Percentiles rank a stretch among this genome's conserved stretches.
Conservation (phyloP, 2,329 filamentous ascomycete species). For the Diplodia sapinea region DNA sequence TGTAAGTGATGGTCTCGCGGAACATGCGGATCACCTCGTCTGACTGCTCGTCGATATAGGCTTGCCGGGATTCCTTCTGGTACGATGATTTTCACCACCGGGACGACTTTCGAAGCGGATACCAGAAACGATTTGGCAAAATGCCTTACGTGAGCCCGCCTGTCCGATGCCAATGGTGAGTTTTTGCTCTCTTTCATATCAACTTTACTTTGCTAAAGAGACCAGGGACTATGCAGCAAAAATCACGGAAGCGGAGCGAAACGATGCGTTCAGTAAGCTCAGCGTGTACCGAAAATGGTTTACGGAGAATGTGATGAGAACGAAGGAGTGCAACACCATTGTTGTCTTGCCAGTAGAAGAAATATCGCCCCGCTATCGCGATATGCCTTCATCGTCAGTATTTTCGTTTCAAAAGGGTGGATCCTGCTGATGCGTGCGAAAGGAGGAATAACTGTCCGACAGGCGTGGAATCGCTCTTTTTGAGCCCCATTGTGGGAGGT, state of each 20-base stretch:
- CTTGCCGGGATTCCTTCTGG: conserved; percentile 32
- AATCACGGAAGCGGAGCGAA: conserved; percentile 17
- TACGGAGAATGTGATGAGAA: conserved; percentile 28
- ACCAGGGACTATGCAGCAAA: conserved; percentile 24
- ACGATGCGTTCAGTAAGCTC: conserved; percentile 24
- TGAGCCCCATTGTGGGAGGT: conserved; percentile 25
- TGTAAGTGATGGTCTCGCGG: neutral
- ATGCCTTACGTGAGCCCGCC: conserved; percentile 34
- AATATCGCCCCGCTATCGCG: conserved; percentile 34
- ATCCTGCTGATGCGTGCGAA: neutral
- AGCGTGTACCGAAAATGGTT: conserved; percentile 32
- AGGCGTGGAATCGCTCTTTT: conserved; percentile 22
- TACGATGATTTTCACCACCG: conserved; percentile 36
- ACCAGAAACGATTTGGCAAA: conserved; percentile 29
- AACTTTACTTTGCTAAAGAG: neutral
- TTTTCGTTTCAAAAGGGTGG: neutral
- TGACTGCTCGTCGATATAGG: neutral
- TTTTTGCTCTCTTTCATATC: neutral
- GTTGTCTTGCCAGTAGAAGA: conserved; percentile 35
- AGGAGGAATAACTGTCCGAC: conserved; percentile 11
- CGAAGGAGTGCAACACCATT: conserved; percentile 19
- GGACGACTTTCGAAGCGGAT: conserved; percentile 34
- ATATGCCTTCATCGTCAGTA: conserved; percentile 17
- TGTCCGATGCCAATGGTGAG: conserved; percentile 34
- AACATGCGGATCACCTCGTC: neutral